Evolutionary conservation across 148 eudicot genomes (phyloP).

Genomic region (Nepenthes gracilis): DNA sequence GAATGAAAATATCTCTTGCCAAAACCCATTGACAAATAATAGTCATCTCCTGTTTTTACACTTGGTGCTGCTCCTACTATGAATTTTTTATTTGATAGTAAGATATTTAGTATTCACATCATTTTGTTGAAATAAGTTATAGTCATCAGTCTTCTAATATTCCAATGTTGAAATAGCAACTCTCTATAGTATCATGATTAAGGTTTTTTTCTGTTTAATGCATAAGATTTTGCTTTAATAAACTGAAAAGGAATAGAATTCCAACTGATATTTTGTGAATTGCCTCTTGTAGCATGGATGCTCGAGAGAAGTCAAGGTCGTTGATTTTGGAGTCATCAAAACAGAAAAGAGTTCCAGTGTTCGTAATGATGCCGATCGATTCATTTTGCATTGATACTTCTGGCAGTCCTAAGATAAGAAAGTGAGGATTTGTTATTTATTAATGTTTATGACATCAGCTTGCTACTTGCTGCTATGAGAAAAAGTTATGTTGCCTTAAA

Average conservation of each 20-base stretch:
- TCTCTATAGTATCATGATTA: too few relatives aligned
- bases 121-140: too few relatives aligned
- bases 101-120: too few relatives aligned
- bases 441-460: not conserved
- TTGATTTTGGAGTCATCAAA: slow-evolving; percentile 31
- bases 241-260: not conserved
- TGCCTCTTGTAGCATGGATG: slow-evolving; percentile 44
- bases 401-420: slow-evolving; percentile 37
- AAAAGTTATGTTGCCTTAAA: not conserved
- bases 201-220: too few relatives aligned
- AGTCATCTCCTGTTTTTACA: too few relatives aligned
- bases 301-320: slow-evolving; percentile 43
- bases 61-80: too few relatives aligned
- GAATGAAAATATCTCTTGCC: too few relatives aligned
- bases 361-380: slow-evolving; percentile 58
- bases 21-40: too few relatives aligned
- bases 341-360: slow-evolving; percentile 48
- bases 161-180: too few relatives aligned
- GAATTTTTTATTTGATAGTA: too few relatives aligned
- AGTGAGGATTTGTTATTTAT: slow-evolving; percentile 14
- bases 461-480: not conserved
- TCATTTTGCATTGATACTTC: slow-evolving; percentile 35
- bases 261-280: slow-evolving; percentile 9
- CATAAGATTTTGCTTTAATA: not conserved
- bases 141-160: too few relatives aligned